Evolutionary conservation across 2,329 filamentous ascomycete genomes (phyloP).

Genomic region (Cercospora nicotianae): DNA sequence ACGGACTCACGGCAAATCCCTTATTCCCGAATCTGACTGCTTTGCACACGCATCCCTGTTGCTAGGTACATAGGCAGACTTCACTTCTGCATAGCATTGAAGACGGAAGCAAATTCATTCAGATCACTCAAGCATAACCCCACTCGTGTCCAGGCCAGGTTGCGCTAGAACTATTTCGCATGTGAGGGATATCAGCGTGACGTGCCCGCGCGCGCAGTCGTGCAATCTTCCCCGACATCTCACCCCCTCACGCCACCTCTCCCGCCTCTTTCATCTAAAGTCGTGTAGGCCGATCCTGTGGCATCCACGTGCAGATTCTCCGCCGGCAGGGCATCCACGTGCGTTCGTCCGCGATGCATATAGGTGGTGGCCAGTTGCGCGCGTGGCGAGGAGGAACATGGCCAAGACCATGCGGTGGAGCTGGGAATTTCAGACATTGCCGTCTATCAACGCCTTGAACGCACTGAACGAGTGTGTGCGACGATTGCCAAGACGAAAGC

Average conservation of each 20-base stretch:
- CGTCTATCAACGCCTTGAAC: background rate
- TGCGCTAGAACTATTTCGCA: too few species aligned
- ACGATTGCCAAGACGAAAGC: background rate
- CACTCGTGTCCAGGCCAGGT: too few species aligned
- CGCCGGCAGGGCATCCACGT: background rate
- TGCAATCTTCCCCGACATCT: too few species aligned
- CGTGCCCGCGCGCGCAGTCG: too few species aligned
- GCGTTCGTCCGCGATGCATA: background rate
- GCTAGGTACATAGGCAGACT: too few species aligned
- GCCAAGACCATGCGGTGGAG: background rate
- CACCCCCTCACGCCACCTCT: background rate
- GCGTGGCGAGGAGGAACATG: background rate
- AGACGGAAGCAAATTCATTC: too few species aligned
- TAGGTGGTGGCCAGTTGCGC: background rate
- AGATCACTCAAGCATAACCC: too few species aligned
- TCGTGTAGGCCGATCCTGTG: background rate
- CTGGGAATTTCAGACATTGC: background rate
- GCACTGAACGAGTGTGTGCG: background rate
- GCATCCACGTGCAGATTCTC: background rate
- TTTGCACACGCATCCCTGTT: too few species aligned
- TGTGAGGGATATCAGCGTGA: too few species aligned
- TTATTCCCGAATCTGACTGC: too few species aligned
- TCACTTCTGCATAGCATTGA: too few species aligned
- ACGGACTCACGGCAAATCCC: too few species aligned
- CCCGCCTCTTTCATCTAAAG: background rate